phyloP scores from a whole-genome alignment of 2,329 filamentous ascomycete species.

The Colletotrichum karsti region DNA sequence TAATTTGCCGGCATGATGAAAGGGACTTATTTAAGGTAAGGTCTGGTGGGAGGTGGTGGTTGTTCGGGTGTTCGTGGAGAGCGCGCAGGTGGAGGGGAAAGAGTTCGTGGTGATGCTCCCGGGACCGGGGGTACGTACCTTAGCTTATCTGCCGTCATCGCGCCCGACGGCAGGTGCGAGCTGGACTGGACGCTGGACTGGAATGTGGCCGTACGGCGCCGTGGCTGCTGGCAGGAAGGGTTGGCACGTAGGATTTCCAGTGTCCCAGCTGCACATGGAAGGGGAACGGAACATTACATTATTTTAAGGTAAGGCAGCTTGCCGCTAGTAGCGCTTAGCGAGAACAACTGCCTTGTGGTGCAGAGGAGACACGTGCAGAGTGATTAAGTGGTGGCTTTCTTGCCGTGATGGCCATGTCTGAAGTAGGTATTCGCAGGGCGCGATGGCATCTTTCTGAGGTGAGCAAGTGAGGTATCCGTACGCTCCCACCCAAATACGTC shows the following conservation, averaged over 20 bases:
- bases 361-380: not conserved
- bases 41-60: not conserved
- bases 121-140: not conserved
- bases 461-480: no score
- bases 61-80: slow-evolving; percentile 1
- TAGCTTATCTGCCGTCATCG: no score
- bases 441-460: no score
- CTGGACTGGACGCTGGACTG: no score
- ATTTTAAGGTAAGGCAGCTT: not conserved
- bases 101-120: not conserved
- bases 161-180: no score
- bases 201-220: not conserved
- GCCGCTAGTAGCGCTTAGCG: not conserved
- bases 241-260: slow-evolving; percentile 9
- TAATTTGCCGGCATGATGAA: slow-evolving; percentile 21
- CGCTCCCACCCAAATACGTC: not conserved
- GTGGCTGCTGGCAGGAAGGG: not conserved
- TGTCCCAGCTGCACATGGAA: slow-evolving; percentile 5
- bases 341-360: no score
- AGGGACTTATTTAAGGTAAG: not conserved
- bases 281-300: not conserved
- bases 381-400: no score
- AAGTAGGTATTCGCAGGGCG: no score
- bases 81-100: not conserved
- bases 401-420: not conserved